These are phyloP conservation scores for Macrolepiota fuliginosa DNA, from an alignment of 768 basidiomycete species.

Conservation along the genomic window DNA sequence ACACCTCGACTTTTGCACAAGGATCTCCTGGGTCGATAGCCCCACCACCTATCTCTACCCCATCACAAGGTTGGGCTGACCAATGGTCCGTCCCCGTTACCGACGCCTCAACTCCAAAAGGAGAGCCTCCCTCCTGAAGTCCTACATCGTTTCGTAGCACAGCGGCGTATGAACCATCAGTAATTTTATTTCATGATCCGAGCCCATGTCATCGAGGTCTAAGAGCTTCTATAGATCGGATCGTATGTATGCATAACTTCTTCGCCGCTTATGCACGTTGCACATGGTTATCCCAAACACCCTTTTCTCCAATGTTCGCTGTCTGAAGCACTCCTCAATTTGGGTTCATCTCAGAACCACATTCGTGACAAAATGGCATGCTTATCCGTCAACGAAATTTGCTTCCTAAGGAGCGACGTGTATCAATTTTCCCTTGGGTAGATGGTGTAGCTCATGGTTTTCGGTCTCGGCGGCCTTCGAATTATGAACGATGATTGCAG, in stretches of 20 bases:
- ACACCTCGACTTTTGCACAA: slow-evolving; percentile 1
- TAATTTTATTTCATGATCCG: background rate
- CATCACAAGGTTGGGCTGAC: slow-evolving; percentile 29
- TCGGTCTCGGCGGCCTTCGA: background rate
- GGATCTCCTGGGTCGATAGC: slow-evolving; percentile 7
- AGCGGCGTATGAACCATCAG: background rate
- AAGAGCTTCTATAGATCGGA: background rate
- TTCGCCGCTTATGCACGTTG: background rate
- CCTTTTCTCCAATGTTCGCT: background rate
- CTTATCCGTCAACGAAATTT: background rate
- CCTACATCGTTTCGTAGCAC: background rate
- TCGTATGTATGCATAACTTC: background rate
- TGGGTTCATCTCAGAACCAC: background rate
- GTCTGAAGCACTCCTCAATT: background rate
- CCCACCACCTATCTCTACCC: slow-evolving; percentile 4
- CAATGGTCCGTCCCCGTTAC: slow-evolving; percentile 36
- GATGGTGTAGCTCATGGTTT: background rate
- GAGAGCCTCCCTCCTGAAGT: slow-evolving; percentile 14
- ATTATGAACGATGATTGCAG: background rate
- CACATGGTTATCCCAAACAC: background rate
- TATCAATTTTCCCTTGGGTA: background rate
- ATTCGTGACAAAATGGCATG: background rate
- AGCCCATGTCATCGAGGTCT: too few species aligned
- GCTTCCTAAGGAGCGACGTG: background rate
- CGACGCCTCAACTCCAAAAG: slow-evolving; percentile 19